Base-by-base conservation (phyloP, 352 stramenopile genomes). In the Phytophthora sansomeana region DNA sequence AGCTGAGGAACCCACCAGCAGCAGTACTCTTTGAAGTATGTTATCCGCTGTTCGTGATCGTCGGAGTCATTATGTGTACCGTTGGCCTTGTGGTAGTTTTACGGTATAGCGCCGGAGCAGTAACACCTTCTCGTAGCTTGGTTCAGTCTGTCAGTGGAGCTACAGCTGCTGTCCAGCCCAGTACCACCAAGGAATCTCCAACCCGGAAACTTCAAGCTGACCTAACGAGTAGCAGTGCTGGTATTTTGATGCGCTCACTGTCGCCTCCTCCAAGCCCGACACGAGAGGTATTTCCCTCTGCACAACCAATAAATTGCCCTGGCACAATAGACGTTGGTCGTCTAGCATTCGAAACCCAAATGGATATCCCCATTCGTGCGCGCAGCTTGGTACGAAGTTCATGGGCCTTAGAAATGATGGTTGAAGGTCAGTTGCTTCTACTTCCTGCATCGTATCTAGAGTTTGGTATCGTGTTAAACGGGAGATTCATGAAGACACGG, bases 331-430 rank as follows among this genome's bases (percentile, higher is more conserved):
- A 59, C 10, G 55, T 58, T 29, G 50, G 67, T 11, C 77, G 58
- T 41, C 43, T 90, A 49, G 67, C 64, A 32, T 58, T 80, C 28
- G 71, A 82, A 30, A 52, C 49, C 1, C 24, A 76, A 11, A 32
- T 86, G 13, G 70, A 82, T 58, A 63, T 43, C 10, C 77, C 80
- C 3, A 76, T 89, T 17, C 80, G 77, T 14, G 77, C 80, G 7
- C 71, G 57, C 8, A 89, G 80, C 42, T 67, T 89, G 4, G 56
- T 89, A 28, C 73, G 80, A 16, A 69, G 67, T 35, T 71, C 57
- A 11, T 65, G 80, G 14, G 50, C 47, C 13, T 78, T 89, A 62
- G 80, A 83, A 55, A 80, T 63, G 4, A 42, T 71, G 13, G 58
- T 53, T 5, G 61, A 48, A 32, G 59, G 52, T 19, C 74, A 75